Evolutionary conservation across 495 filamentous ascomycete species (phyloP), one percentile per base, ranked within the genome.

Genomic region (Schizothecium vesticola): DNA sequence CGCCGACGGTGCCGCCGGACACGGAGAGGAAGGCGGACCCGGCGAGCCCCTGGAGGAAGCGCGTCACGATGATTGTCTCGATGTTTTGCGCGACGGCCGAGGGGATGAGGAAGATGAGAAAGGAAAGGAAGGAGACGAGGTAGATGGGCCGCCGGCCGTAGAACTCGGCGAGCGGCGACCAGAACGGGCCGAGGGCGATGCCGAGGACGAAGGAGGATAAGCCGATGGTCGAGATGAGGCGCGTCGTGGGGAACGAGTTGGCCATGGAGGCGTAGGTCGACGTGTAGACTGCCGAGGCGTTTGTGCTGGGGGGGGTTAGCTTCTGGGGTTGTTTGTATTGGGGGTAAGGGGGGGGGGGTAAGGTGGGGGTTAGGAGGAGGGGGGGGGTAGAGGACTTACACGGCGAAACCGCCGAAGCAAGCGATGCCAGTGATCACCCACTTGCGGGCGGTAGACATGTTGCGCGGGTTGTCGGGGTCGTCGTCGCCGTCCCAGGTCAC

Each of bases 1-100:
- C 94, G 11, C 92, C 93, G 4, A 97, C 91, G 1, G 93, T 97
- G 1, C 93, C 94, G 28, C 95, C 94, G 4, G 93, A 91, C 3
- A 98, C 94, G 64, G 87, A 90, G 61, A 99, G 79, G 76, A 99
- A 98, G 2, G 94, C 93, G 68, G 87, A 90, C 8, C 95, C 94
- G 1, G 92, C 85, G 19, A 97, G 77, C 0, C 95, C 95, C 72
- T 90, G 88, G 70, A 99, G 85, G 74, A 98, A 97, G 6, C 95
- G 88, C 23, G 86, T 85, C 26, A 96, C 77, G 51, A 97, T 79
- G 86, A 97, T 89, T 10, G 94, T 96, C 70, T 87, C 75, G 24
- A 94, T 90, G 72, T 97, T 97, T 24, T 84, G 79, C 10, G 95
- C 93, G 25, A 97, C 87, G 1, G 95, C 94, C 69, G 90, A 92